Percentiles rank a stretch among this genome's conserved stretches.
Conservation (phyloP, 768 basidiomycete genomes). For the Tulasnella sp. region DNA sequence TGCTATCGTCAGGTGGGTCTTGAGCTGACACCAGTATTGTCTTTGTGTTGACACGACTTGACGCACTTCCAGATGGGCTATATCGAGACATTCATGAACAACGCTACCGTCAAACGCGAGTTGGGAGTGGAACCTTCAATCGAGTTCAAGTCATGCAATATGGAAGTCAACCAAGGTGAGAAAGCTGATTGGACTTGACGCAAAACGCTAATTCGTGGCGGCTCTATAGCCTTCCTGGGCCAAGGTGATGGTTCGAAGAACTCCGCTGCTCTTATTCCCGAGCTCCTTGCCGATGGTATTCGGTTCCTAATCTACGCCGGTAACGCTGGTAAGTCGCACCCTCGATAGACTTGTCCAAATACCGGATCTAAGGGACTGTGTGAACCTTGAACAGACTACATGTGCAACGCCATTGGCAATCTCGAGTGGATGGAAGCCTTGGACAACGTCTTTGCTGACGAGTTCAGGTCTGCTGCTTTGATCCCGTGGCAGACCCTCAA, state of each 20-base stretch:
- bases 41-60: slow-evolving; percentile 38
- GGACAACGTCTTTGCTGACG: slow-evolving; percentile 50
- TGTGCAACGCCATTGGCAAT: slow-evolving; percentile 87
- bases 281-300: slow-evolving; percentile 77
- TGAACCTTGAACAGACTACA: slow-evolving; percentile 54
- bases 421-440: slow-evolving; percentile 69
- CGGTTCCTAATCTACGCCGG: slow-evolving; percentile 84
- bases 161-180: slow-evolving; percentile 65
- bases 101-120: slow-evolving; percentile 67
- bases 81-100: slow-evolving; percentile 88
- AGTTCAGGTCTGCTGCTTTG: slow-evolving; percentile 25
- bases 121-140: slow-evolving; percentile 64
- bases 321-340: slow-evolving; percentile 45
- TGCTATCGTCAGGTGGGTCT: slow-evolving; percentile 51
- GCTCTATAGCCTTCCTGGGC: slow-evolving; percentile 38
- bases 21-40: neutral
- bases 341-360: neutral
- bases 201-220: neutral
- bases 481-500: slow-evolving; percentile 55
- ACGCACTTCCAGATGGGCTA: slow-evolving; percentile 58
- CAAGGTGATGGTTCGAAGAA: slow-evolving; percentile 89
- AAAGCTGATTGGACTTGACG: neutral
- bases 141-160: slow-evolving; percentile 52
- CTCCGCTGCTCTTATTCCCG: slow-evolving; percentile 70
- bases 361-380: neutral